Percentiles rank a stretch among this genome's conserved stretches.
Conservation (phyloP, 2,329 filamentous ascomycete species). For the Xylariaceae sp. region DNA sequence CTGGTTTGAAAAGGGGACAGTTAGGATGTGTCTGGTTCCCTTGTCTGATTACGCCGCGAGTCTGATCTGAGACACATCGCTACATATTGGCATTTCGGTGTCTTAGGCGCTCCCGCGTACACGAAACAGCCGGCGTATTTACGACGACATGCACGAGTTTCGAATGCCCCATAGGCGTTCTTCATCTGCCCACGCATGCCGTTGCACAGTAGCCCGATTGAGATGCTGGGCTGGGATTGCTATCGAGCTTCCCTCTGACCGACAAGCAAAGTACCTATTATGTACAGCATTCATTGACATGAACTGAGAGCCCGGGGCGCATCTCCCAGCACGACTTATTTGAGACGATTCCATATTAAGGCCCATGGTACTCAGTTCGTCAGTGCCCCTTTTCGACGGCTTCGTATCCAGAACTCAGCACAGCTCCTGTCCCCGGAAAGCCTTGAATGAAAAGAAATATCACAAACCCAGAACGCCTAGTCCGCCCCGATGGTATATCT, state of each 20-base stretch:
- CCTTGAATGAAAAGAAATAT: conserved; percentile 6
- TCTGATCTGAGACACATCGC: too few relatives aligned
- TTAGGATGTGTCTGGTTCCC: too few relatives aligned
- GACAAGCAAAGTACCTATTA: background rate
- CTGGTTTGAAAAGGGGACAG: background rate
- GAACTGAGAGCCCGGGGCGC: background rate
- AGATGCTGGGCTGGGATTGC: background rate
- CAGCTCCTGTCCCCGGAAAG: conserved; percentile 15
- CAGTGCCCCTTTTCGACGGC: conserved; percentile 7
- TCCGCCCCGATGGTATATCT: conserved; percentile 18
- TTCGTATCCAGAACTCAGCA: conserved; percentile 18
- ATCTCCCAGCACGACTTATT: background rate
- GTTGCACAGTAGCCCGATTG: background rate
- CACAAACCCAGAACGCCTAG: conserved; percentile 21
- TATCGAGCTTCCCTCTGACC: background rate
- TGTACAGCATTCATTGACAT: background rate
- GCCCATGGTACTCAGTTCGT: background rate
- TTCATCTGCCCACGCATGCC: background rate
- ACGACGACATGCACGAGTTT: background rate
- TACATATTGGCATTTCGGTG: too few relatives aligned
- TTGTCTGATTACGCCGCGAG: too few relatives aligned
- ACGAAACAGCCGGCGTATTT: background rate
- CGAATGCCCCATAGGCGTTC: background rate
- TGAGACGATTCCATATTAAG: background rate
- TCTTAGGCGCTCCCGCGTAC: too few relatives aligned